A percentile compares a stretch with the other conserved stretches of the same genome.
Evolutionary conservation across 352 stramenopile genomes (phyloP).

Genomic region (Pythium aphanidermatum): DNA sequence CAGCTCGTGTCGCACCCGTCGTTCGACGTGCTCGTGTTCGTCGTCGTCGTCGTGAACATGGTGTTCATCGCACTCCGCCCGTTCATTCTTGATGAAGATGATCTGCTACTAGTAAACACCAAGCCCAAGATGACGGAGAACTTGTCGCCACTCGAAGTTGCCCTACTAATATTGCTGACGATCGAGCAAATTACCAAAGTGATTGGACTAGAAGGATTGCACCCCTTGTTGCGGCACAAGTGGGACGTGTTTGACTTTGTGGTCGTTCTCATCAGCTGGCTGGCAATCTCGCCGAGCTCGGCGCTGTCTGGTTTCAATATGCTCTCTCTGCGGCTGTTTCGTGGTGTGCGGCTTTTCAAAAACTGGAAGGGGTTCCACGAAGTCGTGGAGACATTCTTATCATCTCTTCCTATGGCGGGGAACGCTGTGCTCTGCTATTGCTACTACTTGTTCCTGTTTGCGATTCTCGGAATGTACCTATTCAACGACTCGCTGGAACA

Average conservation of each 20-base stretch:
- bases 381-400: constrained; percentile 72
- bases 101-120: constrained; percentile 26
- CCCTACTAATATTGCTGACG: constrained; percentile 60
- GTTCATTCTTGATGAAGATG: constrained; percentile 41
- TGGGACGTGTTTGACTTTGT: constrained; percentile 70
- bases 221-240: constrained; percentile 47
- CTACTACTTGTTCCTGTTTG: constrained; percentile 85
- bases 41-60: constrained; percentile 58
- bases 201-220: constrained; percentile 55
- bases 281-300: constrained; percentile 37
- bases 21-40: constrained; percentile 66
- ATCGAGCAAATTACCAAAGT: constrained; percentile 60
- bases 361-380: constrained; percentile 72
- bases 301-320: constrained; percentile 61
- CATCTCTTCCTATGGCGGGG: constrained; percentile 58
- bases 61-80: constrained; percentile 57
- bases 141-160: constrained; percentile 50
- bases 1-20: constrained; percentile 65
- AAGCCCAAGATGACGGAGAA: constrained; percentile 37
- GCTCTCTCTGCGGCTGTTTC: constrained; percentile 67
- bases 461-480: constrained; percentile 82
- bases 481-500: constrained; percentile 80
- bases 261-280: constrained; percentile 56
- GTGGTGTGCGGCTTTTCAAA: constrained; percentile 60
- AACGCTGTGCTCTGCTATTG: constrained; percentile 76